Base-by-base conservation (phyloP, 208 protist genomes). In the Trypanosoma conorhini region DNA sequence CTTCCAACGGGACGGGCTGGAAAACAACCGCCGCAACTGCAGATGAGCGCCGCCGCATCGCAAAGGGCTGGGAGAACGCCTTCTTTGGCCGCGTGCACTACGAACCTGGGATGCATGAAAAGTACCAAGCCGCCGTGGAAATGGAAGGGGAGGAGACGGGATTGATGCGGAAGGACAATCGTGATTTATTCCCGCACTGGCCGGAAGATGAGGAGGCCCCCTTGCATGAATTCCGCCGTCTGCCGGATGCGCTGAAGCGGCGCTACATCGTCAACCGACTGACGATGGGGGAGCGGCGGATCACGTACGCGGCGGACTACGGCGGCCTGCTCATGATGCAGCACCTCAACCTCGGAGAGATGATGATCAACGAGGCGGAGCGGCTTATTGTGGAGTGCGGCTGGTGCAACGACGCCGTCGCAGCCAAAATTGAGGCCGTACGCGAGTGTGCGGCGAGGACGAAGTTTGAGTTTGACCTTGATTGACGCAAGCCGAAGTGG, bases 391-490 rank as follows among this genome's bases (percentile, higher is more conserved):
- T 54, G 8, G 77, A 91, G 63, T 79, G 93, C 46, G 86, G 77
- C 26, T 95, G 87, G 88, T 84, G 89, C 82, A 94, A 88, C 66
- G 82, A 83, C 5, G 67, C 75, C n/a, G 67, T 96, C 15, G 68
- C 44, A 17, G 50, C 68, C 26, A 76, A 85, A 65, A 89, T 96
- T 54, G 73, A 79, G 13, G 80, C 75, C 1, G 64, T 96, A 17
- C 76, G 82, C 21, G 71, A 72, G 13, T 64, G 76, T 17, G 83
- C 81, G 13, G 33, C 30, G 19, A 78, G 79, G 38, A 65, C 83
- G 28, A 93, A 93, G 76, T 95, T 90, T 68, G 87, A 96, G 50
- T 88, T 80, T 72, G 91, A 96, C 57, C 73, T 96, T 9, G 88
- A 96, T 74, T 96, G 62, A 83, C 19, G 28, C 5, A 52, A 22